phyloP scores from a whole-genome alignment of 1,284 basidiomycete species.

The Trichosporon ovoides region DNA sequence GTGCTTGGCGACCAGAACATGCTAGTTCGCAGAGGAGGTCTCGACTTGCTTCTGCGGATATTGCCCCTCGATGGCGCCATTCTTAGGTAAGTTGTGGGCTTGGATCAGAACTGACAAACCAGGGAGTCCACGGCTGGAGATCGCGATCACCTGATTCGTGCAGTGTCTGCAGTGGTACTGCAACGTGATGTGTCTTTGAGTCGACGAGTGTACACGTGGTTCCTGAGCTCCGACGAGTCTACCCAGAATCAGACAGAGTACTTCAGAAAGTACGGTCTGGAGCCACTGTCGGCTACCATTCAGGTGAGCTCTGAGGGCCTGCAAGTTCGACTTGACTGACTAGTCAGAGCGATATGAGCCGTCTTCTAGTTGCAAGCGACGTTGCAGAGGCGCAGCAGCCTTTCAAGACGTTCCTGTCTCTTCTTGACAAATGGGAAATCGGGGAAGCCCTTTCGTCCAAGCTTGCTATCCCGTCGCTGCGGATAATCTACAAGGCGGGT shows the following conservation, averaged over 20 bases:
- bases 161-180: conserved; percentile 74
- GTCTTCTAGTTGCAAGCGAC: conserved; percentile 57
- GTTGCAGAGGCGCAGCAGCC: conserved; percentile 70
- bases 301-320: conserved; percentile 53
- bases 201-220: conserved; percentile 86
- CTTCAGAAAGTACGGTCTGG: conserved; percentile 63
- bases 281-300: conserved; percentile 63
- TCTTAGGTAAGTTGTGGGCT: conserved; percentile 52
- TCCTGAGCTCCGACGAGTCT: conserved; percentile 75
- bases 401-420: conserved; percentile 90
- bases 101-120: background rate
- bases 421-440: conserved; percentile 96
- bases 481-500: conserved; percentile 20
- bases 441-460: conserved; percentile 73
- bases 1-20: conserved; percentile 85
- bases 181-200: conserved; percentile 89
- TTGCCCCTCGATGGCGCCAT: conserved; percentile 67
- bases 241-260: conserved; percentile 66
- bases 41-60: conserved; percentile 74
- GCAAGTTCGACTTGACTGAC: background rate
- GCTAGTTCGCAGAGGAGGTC: conserved; percentile 70
- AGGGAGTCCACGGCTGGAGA: conserved; percentile 57
- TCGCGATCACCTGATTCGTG: conserved; percentile 68
- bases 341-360: conserved; percentile 65
- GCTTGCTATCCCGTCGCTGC: conserved; percentile 65